A percentile compares a stretch with the other conserved stretches of the same genome.
These are phyloP conservation scores for Chaetomium cochliodes DNA, from an alignment of 495 filamentous ascomycete genomes.

Conservation along the genomic window DNA sequence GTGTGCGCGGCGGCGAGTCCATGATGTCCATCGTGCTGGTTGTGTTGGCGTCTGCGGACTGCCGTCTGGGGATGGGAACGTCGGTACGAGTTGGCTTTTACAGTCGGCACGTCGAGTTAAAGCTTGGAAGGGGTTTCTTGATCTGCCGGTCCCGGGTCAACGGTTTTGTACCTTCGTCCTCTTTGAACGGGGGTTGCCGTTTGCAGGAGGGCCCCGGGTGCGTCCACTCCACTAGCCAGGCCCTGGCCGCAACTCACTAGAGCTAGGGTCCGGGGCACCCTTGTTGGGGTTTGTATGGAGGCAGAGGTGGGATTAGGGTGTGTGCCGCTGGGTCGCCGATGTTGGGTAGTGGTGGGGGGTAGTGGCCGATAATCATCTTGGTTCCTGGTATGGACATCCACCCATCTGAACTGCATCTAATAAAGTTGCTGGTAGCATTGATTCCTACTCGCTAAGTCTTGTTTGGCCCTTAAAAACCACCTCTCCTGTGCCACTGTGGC, in stretches of 20 bases:
- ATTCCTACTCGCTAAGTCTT: too few species aligned
- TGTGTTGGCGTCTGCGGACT: not conserved
- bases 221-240: not conserved
- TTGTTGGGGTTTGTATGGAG: not conserved
- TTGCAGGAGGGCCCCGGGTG: not conserved
- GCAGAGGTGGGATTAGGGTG: not conserved
- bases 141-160: not conserved
- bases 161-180: not conserved
- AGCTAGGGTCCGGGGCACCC: not conserved
- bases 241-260: not conserved
- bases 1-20: not conserved
- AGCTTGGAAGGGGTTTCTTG: not conserved
- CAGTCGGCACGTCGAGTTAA: not conserved
- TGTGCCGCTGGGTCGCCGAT: not conserved
- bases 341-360: not conserved
- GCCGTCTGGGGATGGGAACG: not conserved
- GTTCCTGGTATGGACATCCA: not conserved
- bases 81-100: not conserved
- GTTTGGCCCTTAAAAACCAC: too few species aligned
- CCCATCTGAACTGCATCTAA: too few species aligned
- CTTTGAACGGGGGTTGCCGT: not conserved
- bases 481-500: too few species aligned
- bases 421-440: too few species aligned
- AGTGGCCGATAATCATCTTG: not conserved
- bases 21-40: not conserved